Percentiles rank a stretch among this genome's conserved stretches.
phyloP scores from a whole-genome alignment of 768 basidiomycete species.

The Trametes coccinea region DNA sequence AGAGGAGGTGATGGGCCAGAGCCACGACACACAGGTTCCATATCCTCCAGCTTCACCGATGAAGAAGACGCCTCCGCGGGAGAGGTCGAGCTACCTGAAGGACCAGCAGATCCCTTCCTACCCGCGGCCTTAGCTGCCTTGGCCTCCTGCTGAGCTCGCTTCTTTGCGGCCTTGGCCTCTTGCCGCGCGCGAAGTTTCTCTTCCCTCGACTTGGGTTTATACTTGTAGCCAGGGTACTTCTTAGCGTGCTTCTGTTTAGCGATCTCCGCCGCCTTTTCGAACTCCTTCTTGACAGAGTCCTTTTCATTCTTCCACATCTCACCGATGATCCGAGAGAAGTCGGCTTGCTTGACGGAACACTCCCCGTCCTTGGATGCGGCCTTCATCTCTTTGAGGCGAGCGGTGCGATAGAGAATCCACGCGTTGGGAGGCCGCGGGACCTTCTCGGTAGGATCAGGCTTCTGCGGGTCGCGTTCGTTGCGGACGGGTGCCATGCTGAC shows the following conservation, averaged over 20 bases:
- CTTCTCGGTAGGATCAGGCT: background rate
- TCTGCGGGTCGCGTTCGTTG: background rate
- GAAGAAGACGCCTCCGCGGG: background rate
- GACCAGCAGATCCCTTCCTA: background rate
- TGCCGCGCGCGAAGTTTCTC: slow-evolving; percentile 15
- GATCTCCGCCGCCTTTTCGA: slow-evolving; percentile 23
- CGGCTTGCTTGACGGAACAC: slow-evolving; percentile 6
- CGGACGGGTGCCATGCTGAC: slow-evolving; percentile 2
- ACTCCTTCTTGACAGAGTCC: background rate
- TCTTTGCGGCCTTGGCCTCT: slow-evolving; percentile 5
- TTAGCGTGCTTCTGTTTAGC: slow-evolving; percentile 28
- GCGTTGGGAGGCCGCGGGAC: slow-evolving; percentile 22
- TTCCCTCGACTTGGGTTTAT: slow-evolving; percentile 27
- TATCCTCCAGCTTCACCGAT: background rate
- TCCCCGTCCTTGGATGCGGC: background rate
- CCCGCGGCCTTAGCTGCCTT: slow-evolving; percentile 14
- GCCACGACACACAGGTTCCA: slow-evolving; percentile 2
- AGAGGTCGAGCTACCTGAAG: background rate
- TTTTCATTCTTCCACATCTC: slow-evolving; percentile 8
- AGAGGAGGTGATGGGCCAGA: slow-evolving; percentile 13
- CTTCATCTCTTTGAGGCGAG: slow-evolving; percentile 7
- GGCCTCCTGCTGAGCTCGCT: background rate
- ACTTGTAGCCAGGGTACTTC: slow-evolving; percentile 31
- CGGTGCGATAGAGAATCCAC: slow-evolving; percentile 25
- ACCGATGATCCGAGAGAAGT: slow-evolving; percentile 12